Base-by-base conservation (phyloP, 371 early-diverging fungal species). In the Gilbertella persicaria region DNA sequence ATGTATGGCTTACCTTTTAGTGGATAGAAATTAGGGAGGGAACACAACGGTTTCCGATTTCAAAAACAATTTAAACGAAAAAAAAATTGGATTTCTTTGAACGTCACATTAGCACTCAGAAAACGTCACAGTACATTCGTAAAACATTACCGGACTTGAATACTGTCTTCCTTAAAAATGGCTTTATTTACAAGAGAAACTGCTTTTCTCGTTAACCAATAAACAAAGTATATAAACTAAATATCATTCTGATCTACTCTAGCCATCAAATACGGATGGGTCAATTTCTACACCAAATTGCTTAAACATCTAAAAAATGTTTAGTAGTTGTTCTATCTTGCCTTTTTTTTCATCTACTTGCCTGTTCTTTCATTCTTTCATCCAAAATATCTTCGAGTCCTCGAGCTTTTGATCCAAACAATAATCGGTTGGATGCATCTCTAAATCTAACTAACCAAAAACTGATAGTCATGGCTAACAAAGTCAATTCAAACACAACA, bases 321-420 rank as follows among this genome's bases (percentile, higher is more conserved):
- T 10, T 50, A 12, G 13, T n/a, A 8, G 36, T 20, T n/a, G 10
- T 39, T 7, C 19, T 9, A n/a, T 30, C 26, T 19, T 3, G 25
- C 2, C 2, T 28, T 19, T 19, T 24, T 28, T 23, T 35, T 48
- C 26, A 23, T 33, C 20, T 46, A 14, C 28, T 44, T 65, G 71
- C 77, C 67, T 78, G 67, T 3, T 75, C 67, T 60, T 82, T 83
- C 69, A 88, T 63, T 30, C 72, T 73, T 53, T 77, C 75, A 46
- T 89, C 90, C 51, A 92, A 53, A 4, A 88, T 64, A 25, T 85
- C 88, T 54, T 92, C 92, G 60, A 90, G 85, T 16, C 88, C 89
- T 63, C 24, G 70, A 50, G 57, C 62, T 42, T 40, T 64, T n/a
- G 30, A 69, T 62, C 44, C 77, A 54, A 54, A 89, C 6, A 52